phyloP scores from a whole-genome alignment of 176 grass and related monocot genomes.

The Typha latifolia region DNA sequence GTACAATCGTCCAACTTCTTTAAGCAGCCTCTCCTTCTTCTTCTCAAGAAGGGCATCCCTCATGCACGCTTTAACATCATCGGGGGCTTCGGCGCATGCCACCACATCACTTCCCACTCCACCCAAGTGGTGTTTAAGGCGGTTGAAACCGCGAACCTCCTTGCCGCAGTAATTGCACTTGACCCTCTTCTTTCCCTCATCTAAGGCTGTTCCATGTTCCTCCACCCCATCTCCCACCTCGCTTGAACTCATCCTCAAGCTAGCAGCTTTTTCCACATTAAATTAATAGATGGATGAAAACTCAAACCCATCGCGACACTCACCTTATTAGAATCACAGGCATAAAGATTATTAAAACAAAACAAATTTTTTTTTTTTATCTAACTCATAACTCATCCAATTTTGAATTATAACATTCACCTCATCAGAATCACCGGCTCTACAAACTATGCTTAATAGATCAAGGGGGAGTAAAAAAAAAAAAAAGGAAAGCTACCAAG shows the following conservation, averaged over 20 bases:
- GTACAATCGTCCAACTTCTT: constrained; percentile 10
- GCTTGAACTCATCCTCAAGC: not conserved
- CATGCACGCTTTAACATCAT: constrained; percentile 12
- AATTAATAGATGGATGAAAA: not conserved
- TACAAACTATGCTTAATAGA: too few relatives aligned
- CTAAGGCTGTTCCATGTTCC: constrained; percentile 28
- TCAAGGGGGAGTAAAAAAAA: too few relatives aligned
- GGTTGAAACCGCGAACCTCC: constrained; percentile 22
- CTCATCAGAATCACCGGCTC: too few relatives aligned
- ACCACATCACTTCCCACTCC: constrained; percentile 20
- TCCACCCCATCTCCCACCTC: not conserved
- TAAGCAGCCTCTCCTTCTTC: constrained; percentile 23
- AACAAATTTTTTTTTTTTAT: too few relatives aligned
- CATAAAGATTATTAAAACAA: too few relatives aligned
- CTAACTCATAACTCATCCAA: too few relatives aligned
- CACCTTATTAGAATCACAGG: too few relatives aligned
- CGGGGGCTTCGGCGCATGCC: constrained; percentile 21
- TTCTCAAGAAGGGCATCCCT: constrained; percentile 15
- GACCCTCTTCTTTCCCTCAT: constrained; percentile 20
- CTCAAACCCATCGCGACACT: not conserved
- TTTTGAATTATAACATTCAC: too few relatives aligned
- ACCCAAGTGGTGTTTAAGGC: constrained; percentile 29
- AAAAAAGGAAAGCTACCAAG: too few relatives aligned
- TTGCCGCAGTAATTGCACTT: constrained; percentile 38
- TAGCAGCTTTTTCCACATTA: not conserved